Percentiles rank a stretch among this genome's conserved stretches.
Conservation (phyloP, 1,284 basidiomycete species). For the Rhodotorula sp. region DNA sequence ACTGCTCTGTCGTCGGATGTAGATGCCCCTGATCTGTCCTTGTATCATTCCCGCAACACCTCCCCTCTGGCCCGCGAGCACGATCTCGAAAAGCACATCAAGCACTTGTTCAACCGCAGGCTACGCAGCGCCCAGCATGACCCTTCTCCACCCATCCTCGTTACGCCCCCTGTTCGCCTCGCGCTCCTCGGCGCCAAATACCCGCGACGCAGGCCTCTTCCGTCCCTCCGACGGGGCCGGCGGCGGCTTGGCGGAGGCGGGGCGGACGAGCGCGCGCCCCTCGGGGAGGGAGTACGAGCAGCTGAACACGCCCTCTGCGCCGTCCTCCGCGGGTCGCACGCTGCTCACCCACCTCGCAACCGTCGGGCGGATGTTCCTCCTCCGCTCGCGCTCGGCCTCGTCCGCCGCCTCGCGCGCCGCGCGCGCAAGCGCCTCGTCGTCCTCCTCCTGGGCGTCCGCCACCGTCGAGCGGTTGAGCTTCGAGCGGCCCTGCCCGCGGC, state of each 20-base stretch:
- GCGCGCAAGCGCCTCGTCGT: not conserved
- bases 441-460: not conserved
- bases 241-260: not conserved
- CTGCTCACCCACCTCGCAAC: constrained; percentile 27
- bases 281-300: constrained; percentile 18
- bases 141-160: constrained; percentile 17
- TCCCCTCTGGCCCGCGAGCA: no score
- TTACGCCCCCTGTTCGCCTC: constrained; percentile 14
- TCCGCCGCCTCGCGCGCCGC: not conserved
- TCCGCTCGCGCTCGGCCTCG: not conserved
- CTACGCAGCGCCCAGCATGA: constrained; percentile 26
- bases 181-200: constrained; percentile 16
- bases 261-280: not conserved
- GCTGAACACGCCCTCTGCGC: not conserved
- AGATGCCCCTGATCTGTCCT: not conserved
- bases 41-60: not conserved
- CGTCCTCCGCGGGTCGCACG: not conserved
- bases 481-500: not conserved
- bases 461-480: constrained; percentile 24
- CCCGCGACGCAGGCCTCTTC: constrained; percentile 8
- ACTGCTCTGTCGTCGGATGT: not conserved
- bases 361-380: constrained; percentile 18
- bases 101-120: no score
- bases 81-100: no score
- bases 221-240: not conserved